Evolutionary conservation across 192 early-diverging fungal species (phyloP).

Genomic region (Coemansia sp.): DNA sequence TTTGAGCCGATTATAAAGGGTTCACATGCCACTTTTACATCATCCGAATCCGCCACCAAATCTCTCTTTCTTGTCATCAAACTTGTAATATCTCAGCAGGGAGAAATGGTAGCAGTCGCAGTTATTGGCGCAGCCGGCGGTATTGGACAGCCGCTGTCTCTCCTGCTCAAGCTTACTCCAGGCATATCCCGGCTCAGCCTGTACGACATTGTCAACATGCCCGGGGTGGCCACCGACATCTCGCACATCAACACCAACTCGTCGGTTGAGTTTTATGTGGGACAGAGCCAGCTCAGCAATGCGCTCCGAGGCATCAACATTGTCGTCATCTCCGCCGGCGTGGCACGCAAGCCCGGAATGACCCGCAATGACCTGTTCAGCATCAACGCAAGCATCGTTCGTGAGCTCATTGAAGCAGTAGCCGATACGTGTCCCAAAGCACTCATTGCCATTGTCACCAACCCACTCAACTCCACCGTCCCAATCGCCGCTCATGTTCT

Average conservation of each 20-base stretch:
- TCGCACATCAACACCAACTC: conserved; percentile 85
- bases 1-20: too few species aligned
- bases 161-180: conserved; percentile 88
- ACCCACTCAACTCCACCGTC: conserved; percentile 98
- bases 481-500: conserved; percentile 93
- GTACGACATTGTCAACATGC: conserved; percentile 97
- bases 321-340: conserved; percentile 94
- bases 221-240: conserved; percentile 94
- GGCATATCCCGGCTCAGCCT: conserved; percentile 83
- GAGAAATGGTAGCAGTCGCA: conserved; percentile 11
- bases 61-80: too few species aligned
- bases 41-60: too few species aligned
- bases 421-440: conserved; percentile 84
- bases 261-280: conserved; percentile 71
- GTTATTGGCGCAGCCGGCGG: conserved; percentile 85
- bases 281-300: conserved; percentile 65
- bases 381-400: conserved; percentile 95
- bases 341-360: conserved; percentile 98
- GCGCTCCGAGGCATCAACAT: conserved; percentile 59
- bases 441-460: conserved; percentile 83
- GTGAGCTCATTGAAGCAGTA: conserved; percentile 73
- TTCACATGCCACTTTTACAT: too few species aligned
- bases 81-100: neutral
- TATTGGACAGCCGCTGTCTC: conserved; percentile 95
- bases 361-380: conserved; percentile 98